These are phyloP conservation scores for Lophiotrema nucula DNA, from an alignment of 495 filamentous ascomycete species.

Conservation along the genomic window DNA sequence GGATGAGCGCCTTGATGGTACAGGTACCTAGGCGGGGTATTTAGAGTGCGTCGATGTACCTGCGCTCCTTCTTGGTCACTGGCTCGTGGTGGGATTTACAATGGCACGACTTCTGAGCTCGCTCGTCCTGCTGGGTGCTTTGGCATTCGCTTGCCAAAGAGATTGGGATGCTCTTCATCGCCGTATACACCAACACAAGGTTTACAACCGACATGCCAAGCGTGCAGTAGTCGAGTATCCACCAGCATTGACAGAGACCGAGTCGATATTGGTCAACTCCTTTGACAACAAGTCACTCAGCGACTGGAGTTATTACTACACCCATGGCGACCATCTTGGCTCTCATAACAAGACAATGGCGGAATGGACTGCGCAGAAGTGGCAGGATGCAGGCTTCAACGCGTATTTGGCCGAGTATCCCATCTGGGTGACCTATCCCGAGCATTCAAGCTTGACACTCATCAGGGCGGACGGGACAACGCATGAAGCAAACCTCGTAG, in stretches of 20 bases:
- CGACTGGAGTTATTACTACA: slow-evolving; percentile 27
- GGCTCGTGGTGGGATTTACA: not conserved
- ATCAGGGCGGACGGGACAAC: slow-evolving; percentile 19
- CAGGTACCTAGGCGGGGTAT: not conserved
- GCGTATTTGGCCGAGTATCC: slow-evolving; percentile 30
- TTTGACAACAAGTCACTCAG: slow-evolving; percentile 27
- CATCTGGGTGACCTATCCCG: slow-evolving; percentile 26
- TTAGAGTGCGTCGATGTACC: not conserved
- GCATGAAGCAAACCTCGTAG: slow-evolving; percentile 28
- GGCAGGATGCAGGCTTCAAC: slow-evolving; percentile 22
- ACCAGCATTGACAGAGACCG: slow-evolving; percentile 6
- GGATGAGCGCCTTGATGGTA: not conserved
- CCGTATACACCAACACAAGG: slow-evolving; percentile 10
- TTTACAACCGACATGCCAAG: slow-evolving; percentile 12
- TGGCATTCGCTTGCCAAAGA: slow-evolving; percentile 25
- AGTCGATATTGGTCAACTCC: slow-evolving; percentile 27
- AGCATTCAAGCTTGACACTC: slow-evolving; percentile 20
- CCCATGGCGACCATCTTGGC: slow-evolving; percentile 27
- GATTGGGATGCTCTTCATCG: slow-evolving; percentile 23
- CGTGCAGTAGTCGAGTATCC: slow-evolving; percentile 17
- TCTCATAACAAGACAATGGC: slow-evolving; percentile 29
- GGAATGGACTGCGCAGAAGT: slow-evolving; percentile 31
- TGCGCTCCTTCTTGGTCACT: not conserved
- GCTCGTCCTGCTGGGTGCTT: slow-evolving; percentile 11
- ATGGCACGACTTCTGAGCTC: slow-evolving; percentile 9